Base-by-base conservation (phyloP, 306 rosid genomes). In the Ziziphus jujuba region DNA sequence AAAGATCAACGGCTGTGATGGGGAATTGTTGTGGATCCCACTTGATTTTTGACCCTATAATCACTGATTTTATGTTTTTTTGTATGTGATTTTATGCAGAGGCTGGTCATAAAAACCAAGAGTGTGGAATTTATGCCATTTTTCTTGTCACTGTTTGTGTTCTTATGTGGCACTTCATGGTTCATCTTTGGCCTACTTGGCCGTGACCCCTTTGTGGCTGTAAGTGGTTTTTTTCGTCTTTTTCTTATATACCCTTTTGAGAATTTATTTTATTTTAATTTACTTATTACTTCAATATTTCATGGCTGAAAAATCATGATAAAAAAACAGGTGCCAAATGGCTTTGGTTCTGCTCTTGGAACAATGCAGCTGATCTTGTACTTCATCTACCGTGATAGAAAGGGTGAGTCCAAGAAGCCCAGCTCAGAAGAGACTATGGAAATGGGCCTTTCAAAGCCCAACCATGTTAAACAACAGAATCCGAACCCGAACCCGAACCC, bases 81-180 rank as follows among this genome's bases (percentile, higher is more conserved):
- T 55, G 50, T 54, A 24, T 61, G 47, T 49, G 15, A 1, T 14
- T 43, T 52, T 49, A 49, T 81, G 86, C 87, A 93, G 99, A 93
- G 88, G 80, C 72, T 82, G 9, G 99, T 93, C 80, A 72, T 93
- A 10, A 86, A 45, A 58, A 90, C 87, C 0, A 93, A 85, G 77
- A 93, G 97, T 19, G 95, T 90, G 60, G 99, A 93, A 72, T 93
- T 83, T 73, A 93, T 93, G 97, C 96, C 99, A 5, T 93, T 90
- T 69, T 93, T 88, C 82, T 61, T 93, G 70, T 90, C 97, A 0
- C 72, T 93, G 23, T 93, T 93, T 57, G 89, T 85, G 72, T 90
- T 93, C 77, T 81, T 93, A 49, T 90, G 97, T 15, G 99, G 96
- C 34, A 90, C 92, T 20, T 93, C 95, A 8, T 90, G 95, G 96